Conservation (phyloP, 257 asterid genomes). For the Solanum piurae region DNA sequence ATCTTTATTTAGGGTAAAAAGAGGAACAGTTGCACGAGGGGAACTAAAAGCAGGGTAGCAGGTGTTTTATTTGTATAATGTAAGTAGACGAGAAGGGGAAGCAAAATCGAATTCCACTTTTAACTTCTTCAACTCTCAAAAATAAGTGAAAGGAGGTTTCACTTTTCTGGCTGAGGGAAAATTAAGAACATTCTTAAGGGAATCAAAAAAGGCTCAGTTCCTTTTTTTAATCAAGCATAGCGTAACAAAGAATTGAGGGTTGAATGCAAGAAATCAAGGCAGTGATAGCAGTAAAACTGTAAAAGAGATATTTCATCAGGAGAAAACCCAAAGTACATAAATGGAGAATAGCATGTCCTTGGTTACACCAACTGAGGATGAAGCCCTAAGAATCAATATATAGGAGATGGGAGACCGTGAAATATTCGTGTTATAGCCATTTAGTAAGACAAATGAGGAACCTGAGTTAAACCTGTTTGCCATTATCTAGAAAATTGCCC, state of each 20-base stretch:
- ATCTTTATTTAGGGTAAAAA: background rate
- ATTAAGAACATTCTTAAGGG: background rate
- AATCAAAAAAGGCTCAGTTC: background rate
- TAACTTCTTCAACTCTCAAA: background rate
- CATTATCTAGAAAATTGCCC: background rate
- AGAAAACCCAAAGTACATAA: background rate
- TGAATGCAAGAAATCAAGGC: background rate
- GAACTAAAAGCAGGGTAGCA: background rate
- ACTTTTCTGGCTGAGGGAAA: background rate
- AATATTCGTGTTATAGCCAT: background rate
- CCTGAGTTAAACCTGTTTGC: background rate
- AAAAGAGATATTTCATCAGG: background rate
- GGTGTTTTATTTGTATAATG: background rate
- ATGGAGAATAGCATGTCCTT: background rate
- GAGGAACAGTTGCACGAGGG: background rate
- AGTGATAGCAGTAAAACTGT: background rate
- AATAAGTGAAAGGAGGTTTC: background rate
- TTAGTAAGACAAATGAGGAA: background rate
- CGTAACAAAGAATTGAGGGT: background rate
- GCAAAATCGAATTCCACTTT: background rate
- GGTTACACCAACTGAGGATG: background rate
- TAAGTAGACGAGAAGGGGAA: background rate
- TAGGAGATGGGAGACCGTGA: background rate
- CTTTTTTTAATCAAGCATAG: background rate
- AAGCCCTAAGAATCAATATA: background rate